Conservation (phyloP, 306 rosid species). For the Senna siamea region DNA sequence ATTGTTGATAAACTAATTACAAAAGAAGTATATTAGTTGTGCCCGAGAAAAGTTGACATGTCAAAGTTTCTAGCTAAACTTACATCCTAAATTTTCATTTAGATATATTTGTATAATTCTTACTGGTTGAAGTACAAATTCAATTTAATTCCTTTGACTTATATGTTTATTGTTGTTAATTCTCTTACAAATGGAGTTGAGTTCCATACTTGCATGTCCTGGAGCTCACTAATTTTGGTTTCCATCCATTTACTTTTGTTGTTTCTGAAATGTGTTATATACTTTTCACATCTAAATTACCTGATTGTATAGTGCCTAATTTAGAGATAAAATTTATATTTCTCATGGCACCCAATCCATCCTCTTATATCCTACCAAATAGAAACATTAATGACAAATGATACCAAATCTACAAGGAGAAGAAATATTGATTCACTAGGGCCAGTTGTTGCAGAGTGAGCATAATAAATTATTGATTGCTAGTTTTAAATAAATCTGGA, state of each 20-base stretch:
- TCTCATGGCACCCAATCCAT: conserved; percentile 1
- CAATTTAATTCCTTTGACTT: conserved; percentile 6
- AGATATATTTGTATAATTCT: background rate
- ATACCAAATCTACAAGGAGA: conserved; percentile 2
- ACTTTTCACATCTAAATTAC: background rate
- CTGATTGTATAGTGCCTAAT: background rate
- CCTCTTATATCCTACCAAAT: background rate
- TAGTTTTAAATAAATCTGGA: conserved; percentile 24
- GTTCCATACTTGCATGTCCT: background rate
- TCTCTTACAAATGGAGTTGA: no score
- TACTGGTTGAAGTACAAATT: conserved; percentile 13
- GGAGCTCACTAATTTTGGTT: conserved; percentile 12
- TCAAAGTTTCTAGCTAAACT: conserved; percentile 12
- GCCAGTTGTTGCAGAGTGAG: conserved; percentile 17
- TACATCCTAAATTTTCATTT: background rate
- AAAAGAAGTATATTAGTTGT: conserved; percentile 2
- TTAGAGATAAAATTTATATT: conserved; percentile 8
- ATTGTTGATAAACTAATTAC: conserved; percentile 5
- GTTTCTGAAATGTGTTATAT: conserved; percentile 1
- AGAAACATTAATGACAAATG: conserved; percentile 14
- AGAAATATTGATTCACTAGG: conserved; percentile 19
- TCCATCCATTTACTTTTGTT: background rate
- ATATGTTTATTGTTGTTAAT: conserved; percentile 5
- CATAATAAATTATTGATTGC: conserved; percentile 31
- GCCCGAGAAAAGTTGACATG: conserved; percentile 29